These are phyloP conservation scores for Cutaneotrichosporon cavernicola DNA, from an alignment of 1,284 basidiomycete genomes.

Conservation along the genomic window DNA sequence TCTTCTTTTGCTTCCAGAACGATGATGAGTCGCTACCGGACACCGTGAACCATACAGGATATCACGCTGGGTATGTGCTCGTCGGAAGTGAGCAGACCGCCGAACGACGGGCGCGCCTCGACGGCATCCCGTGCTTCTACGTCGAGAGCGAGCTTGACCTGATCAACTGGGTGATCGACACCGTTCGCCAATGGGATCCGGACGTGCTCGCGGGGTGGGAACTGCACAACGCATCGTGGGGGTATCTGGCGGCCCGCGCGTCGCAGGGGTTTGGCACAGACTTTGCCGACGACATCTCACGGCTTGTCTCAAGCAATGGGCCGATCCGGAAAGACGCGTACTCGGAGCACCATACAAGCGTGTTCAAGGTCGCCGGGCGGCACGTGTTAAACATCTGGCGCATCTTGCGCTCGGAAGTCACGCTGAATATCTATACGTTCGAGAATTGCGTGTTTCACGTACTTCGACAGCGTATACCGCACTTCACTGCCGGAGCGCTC, in stretches of 20 bases:
- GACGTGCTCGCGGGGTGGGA: slow-evolving; percentile 94
- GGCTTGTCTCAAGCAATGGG: slow-evolving; percentile 59
- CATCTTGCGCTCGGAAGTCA: slow-evolving; percentile 81
- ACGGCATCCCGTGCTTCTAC: slow-evolving; percentile 58
- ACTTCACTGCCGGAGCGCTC: slow-evolving; percentile 67
- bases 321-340: slow-evolving; percentile 64
- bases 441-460: slow-evolving; percentile 86
- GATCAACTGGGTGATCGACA: slow-evolving; percentile 74
- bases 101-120: slow-evolving; percentile 30
- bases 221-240: slow-evolving; percentile 84
- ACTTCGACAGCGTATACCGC: slow-evolving; percentile 73
- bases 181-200: slow-evolving; percentile 76
- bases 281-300: slow-evolving; percentile 65
- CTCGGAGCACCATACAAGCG: slow-evolving; percentile 72
- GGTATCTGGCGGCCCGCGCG: slow-evolving; percentile 75
- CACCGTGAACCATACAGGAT: slow-evolving; percentile 50
- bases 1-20: slow-evolving; percentile 69
- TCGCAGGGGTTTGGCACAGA: slow-evolving; percentile 62
- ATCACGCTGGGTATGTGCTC: slow-evolving; percentile 64
- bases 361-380: slow-evolving; percentile 79
- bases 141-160: slow-evolving; percentile 77
- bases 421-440: slow-evolving; percentile 77
- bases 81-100: slow-evolving; percentile 51
- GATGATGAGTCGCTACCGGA: slow-evolving; percentile 57
- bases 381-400: slow-evolving; percentile 93